A percentile compares a stretch with the other conserved stretches of the same genome.
These are phyloP conservation scores for Hysterangium stoloniferum DNA, from an alignment of 768 basidiomycete genomes.

Conservation along the genomic window DNA sequence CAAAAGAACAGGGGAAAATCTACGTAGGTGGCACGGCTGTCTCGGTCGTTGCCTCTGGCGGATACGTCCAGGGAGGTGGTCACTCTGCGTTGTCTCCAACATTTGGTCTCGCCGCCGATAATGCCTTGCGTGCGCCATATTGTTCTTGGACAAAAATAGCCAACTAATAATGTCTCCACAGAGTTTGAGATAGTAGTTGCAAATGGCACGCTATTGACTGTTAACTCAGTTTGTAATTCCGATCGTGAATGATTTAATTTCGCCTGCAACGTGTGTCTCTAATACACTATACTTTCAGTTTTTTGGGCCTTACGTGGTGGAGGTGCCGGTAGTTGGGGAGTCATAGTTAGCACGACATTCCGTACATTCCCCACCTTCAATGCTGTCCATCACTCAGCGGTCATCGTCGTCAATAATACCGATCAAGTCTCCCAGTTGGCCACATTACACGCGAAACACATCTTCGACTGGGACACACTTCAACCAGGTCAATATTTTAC, in stretches of 20 bases:
- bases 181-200: conserved; percentile 26
- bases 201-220: conserved; percentile 21
- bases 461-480: no score
- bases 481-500: not conserved
- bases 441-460: no score
- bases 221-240: conserved; percentile 20
- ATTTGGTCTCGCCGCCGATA: conserved; percentile 23
- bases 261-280: not conserved
- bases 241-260: conserved; percentile 17
- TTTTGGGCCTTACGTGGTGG: no score
- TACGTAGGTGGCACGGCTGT: conserved; percentile 21
- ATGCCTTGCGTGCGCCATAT: conserved; percentile 11
- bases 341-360: no score
- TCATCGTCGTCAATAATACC: not conserved
- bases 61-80: conserved; percentile 28
- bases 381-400: no score
- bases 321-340: no score
- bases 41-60: conserved; percentile 24
- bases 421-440: not conserved
- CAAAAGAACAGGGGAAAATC: conserved; percentile 19
- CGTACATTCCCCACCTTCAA: no score
- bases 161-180: conserved; percentile 1
- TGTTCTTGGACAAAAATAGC: not conserved
- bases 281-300: no score
- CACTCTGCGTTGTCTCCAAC: conserved; percentile 22